phyloP scores from a whole-genome alignment of 2,329 filamentous ascomycete genomes.

The Diatrype stigma region DNA sequence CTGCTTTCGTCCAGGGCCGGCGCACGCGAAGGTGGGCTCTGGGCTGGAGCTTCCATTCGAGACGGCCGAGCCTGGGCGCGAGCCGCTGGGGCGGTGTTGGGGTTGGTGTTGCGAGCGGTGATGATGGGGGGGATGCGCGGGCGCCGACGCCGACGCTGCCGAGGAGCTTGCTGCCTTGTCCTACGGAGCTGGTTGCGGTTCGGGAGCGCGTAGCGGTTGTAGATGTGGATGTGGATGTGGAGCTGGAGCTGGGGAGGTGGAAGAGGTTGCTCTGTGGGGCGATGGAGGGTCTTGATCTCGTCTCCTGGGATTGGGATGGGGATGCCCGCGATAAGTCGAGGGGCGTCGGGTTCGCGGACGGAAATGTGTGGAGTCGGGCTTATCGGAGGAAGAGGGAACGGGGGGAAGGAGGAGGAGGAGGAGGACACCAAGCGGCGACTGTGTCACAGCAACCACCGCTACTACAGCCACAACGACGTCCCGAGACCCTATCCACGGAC shows the following conservation, averaged over 20 bases:
- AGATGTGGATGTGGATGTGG: conserved; percentile 1
- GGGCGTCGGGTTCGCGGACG: conserved; percentile 60
- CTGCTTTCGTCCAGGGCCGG: conserved; percentile 71
- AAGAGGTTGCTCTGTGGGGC: conserved; percentile 35
- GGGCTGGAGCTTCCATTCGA: conserved; percentile 75
- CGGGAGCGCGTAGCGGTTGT: conserved; percentile 26
- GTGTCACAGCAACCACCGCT: conserved; percentile 7
- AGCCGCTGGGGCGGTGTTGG: no score
- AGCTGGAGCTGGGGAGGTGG: no score
- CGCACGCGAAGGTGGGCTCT: conserved; percentile 83
- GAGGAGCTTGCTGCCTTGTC: conserved; percentile 40
- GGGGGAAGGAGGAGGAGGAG: no score
- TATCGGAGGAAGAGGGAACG: conserved; percentile 59
- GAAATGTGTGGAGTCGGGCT: conserved; percentile 74
- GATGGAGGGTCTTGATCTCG: conserved; percentile 53
- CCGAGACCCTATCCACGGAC: neutral
- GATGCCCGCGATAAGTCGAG: conserved; percentile 41
- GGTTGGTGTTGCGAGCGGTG: no score
- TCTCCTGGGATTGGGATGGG: conserved; percentile 64
- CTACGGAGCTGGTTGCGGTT: conserved; percentile 37
- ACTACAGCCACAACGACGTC: conserved; percentile 5
- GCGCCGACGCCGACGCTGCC: conserved; percentile 32
- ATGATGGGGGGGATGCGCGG: no score
- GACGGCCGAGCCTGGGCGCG: conserved; percentile 64
- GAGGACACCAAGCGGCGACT: conserved; percentile 26